These are phyloP conservation scores for Arthrocladium fulminans DNA, from an alignment of 2,329 filamentous ascomycete species.

Conservation along the genomic window DNA sequence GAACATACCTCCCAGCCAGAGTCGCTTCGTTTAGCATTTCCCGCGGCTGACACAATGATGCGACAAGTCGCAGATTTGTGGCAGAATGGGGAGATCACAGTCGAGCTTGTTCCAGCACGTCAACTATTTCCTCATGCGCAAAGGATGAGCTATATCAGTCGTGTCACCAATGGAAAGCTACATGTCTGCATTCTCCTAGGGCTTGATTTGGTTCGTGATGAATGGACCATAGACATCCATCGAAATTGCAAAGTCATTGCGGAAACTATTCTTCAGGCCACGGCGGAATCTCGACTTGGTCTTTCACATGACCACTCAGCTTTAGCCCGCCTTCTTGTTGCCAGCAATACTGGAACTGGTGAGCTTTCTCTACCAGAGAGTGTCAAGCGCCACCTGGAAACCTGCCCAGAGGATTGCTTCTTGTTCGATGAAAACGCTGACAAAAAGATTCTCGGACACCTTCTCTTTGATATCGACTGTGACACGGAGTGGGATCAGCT, in stretches of 20 bases:
- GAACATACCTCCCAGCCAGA: constrained; percentile 18
- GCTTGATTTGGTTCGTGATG: constrained; percentile 26
- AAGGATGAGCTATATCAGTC: constrained; percentile 25
- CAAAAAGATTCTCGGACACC: constrained; percentile 38
- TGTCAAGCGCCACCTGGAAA: constrained; percentile 27
- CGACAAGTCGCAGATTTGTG: constrained; percentile 20
- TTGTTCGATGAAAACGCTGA: constrained; percentile 20
- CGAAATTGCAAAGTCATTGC: constrained; percentile 32
- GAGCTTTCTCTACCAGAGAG: constrained; percentile 26
- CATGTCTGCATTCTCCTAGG: constrained; percentile 28
- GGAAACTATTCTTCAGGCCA: constrained; percentile 31
- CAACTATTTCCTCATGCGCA: background rate
- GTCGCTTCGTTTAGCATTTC: background rate
- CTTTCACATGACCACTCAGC: constrained; percentile 32
- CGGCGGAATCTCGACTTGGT: constrained; percentile 28
- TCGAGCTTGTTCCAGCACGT: constrained; percentile 28
- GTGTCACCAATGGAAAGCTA: constrained; percentile 28
- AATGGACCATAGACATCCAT: constrained; percentile 17
- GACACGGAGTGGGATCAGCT: constrained; percentile 46
- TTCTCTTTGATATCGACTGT: constrained; percentile 42
- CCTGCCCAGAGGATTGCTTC: background rate
- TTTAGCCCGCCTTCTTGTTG: constrained; percentile 27
- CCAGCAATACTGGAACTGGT: constrained; percentile 24
- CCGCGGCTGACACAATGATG: background rate
- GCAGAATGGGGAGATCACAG: constrained; percentile 26